These are phyloP conservation scores for Blastobotrys elegans DNA, from an alignment of 1,139 yeast species.

Conservation along the genomic window DNA sequence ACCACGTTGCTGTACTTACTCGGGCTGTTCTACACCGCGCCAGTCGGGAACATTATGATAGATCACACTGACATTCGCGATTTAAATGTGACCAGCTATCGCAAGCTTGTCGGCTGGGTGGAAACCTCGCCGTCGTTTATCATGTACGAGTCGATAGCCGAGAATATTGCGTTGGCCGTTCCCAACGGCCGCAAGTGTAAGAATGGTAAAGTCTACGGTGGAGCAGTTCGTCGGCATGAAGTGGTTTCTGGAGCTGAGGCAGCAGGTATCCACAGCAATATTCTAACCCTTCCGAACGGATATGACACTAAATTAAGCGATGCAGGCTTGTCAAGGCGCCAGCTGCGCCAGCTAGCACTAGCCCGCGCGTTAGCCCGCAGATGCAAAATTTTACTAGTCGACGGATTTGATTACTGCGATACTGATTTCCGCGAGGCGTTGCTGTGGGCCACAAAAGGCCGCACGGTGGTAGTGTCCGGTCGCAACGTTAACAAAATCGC, in stretches of 20 bases:
- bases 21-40: background rate
- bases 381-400: constrained; percentile 5
- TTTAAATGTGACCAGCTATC: constrained; percentile 4
- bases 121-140: constrained; percentile 5
- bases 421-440: constrained; percentile 2
- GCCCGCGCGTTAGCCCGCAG: constrained; percentile 7
- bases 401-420: background rate
- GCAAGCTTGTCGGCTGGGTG: constrained; percentile 7
- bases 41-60: background rate
- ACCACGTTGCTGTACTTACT: constrained; percentile 7
- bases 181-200: background rate
- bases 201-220: background rate
- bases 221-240: constrained; percentile 3
- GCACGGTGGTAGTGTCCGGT: constrained; percentile 3
- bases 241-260: background rate
- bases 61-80: background rate
- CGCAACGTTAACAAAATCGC: constrained; percentile 2
- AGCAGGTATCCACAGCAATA: constrained; percentile 5
- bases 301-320: constrained; percentile 3
- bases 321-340: background rate
- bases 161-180: constrained; percentile 8
- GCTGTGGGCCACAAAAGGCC: background rate
- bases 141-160: constrained; percentile 7
- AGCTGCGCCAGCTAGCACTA: constrained; percentile 6
- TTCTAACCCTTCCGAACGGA: constrained; percentile 2